Evolutionary conservation across 2,329 filamentous ascomycete species (phyloP).

Genomic region (Colletotrichum camelliae): DNA sequence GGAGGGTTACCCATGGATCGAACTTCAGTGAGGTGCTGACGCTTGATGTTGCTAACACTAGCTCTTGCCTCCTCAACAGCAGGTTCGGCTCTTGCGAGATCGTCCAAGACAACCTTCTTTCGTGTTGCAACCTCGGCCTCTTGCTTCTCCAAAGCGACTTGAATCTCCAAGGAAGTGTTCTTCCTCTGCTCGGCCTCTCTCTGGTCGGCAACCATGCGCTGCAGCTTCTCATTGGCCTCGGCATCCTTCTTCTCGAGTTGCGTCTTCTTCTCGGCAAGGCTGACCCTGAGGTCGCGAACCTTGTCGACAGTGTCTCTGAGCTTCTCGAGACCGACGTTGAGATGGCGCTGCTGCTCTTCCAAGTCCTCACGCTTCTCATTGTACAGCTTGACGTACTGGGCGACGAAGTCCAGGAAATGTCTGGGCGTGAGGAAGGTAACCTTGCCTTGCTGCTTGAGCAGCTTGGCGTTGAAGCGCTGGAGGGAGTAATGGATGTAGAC

Average conservation of each 20-base stretch:
- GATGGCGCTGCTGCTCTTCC: conserved; percentile 96
- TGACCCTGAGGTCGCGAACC: conserved; percentile 88
- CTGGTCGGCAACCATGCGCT: conserved; percentile 96
- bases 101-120: conserved; percentile 82
- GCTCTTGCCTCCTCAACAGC: conserved; percentile 92
- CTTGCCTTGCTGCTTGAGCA: conserved; percentile 91
- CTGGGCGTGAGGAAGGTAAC: conserved; percentile 93
- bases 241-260: conserved; percentile 93
- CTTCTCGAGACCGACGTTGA: conserved; percentile 98
- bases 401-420: conserved; percentile 97
- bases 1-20: conserved; percentile 96
- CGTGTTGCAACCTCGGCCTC: conserved; percentile 86
- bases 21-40: conserved; percentile 95
- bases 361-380: conserved; percentile 98
- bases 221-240: conserved; percentile 96
- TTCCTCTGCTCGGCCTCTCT: conserved; percentile 92
- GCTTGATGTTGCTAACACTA: conserved; percentile 98
- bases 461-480: conserved; percentile 84
- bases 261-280: conserved; percentile 91
- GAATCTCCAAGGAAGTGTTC: conserved; percentile 85
- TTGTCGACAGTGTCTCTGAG: conserved; percentile 96
- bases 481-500: conserved; percentile 98
- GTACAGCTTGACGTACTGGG: conserved; percentile 96
- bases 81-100: conserved; percentile 90
- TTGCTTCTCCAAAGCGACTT: conserved; percentile 85